phyloP scores from a whole-genome alignment of 331 rosid species.

The Prunus yedoensis region DNA sequence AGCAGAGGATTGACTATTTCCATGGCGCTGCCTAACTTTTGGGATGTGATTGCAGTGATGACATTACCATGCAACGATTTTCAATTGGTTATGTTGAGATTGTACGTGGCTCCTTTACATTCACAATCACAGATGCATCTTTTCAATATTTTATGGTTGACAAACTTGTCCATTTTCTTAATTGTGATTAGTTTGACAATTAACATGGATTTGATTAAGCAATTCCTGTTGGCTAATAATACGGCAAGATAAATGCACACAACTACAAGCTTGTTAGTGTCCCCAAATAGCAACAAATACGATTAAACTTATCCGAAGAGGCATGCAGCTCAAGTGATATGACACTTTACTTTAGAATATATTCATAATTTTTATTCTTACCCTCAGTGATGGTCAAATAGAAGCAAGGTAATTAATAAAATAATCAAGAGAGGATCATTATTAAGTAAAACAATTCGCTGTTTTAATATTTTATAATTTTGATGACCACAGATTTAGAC shows the following conservation, averaged over 20 bases:
- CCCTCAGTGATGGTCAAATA: neutral
- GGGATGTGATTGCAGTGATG: constrained; percentile 19
- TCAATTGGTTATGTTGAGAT: neutral
- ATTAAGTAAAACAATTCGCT: constrained; percentile 2
- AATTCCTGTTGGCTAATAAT: neutral
- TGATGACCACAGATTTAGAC: constrained; percentile 5
- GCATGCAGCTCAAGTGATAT: too few species aligned
- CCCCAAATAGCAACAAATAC: too few species aligned
- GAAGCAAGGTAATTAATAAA: neutral
- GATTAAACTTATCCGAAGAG: too few species aligned
- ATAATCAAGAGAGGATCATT: constrained; percentile 4
- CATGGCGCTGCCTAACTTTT: constrained; percentile 13
- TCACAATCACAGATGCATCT: neutral
- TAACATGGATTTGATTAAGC: neutral
- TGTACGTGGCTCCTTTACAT: constrained; percentile 6
- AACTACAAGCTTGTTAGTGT: too few species aligned
- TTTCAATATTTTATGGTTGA: too few species aligned
- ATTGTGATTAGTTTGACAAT: neutral
- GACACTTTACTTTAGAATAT: too few species aligned
- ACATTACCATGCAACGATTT: neutral
- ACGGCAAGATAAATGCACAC: neutral
- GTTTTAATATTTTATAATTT: constrained; percentile 2
- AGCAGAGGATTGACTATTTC: neutral
- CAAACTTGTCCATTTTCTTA: neutral
- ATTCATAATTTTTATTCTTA: too few species aligned